Evolutionary conservation across 805 yeast genomes (phyloP), one percentile per base, ranked within the genome.

Genomic region (Nakazawaea peltata): DNA sequence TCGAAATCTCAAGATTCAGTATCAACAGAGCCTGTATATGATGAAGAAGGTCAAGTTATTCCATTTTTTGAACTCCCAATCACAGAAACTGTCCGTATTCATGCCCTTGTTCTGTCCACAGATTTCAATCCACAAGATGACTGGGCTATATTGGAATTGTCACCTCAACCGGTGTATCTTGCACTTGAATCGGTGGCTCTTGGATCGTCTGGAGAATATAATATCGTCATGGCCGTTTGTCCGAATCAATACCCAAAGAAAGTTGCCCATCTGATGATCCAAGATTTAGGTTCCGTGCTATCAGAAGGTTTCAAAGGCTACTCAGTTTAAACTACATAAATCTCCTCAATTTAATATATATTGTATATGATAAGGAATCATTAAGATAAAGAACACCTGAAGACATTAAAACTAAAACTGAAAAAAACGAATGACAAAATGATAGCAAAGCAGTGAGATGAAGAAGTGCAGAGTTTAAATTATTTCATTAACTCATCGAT

Each of bases 81-180:
- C 12, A 28, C 17, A 18, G 59, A 57, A 14, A 50, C 53, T 35
- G 26, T 58, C 9, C 50, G 53, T 29, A 56, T 56, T 2, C 37
- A 54, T 17, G 48, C 62, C 1, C 30, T 58, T 18, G 35, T 52
- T 24, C 48, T 53, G n/a, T 30, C 50, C 2, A 48, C 45, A 10
- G 45, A 52, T 24, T 57, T 58, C 56, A 43, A 44, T 8, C 47
- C 11, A 11, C 27, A 30, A 5, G 6, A 12, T 11, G 19, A 22
- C 1, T 57, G 61, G 56, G 40, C 51, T 28, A 45, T 53, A 18
- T 40, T 52, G 21, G 45, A 46, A 25, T 50, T 50, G 41, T 46
- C 41, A 19, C 39, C 44, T 19, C 14, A 28, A 18, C n/a, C n/a
- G n/a, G 9, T 18, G 23, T 8, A 12, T 9, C 23, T 18, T 5